These are phyloP conservation scores for Acmispon strigosus DNA, from an alignment of 306 rosid genomes.

Conservation along the genomic window DNA sequence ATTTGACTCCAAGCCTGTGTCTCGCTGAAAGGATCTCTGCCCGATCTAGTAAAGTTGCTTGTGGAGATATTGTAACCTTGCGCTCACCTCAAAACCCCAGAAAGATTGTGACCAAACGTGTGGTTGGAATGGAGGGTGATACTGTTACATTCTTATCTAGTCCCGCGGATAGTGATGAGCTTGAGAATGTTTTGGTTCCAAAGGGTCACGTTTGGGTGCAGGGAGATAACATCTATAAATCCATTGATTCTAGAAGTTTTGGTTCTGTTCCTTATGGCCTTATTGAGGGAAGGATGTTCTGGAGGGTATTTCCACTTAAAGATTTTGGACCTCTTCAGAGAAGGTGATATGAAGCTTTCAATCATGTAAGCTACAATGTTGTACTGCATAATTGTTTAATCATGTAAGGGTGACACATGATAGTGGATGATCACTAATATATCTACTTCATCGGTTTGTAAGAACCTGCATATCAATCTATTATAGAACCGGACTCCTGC, in stretches of 20 bases:
- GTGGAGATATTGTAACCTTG: conserved; percentile 54
- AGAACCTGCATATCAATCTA: background rate
- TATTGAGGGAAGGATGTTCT: conserved; percentile 44
- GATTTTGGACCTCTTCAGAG: conserved; percentile 54
- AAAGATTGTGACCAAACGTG: conserved; percentile 39
- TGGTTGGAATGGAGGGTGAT: conserved; percentile 75
- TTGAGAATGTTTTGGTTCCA: conserved; percentile 66
- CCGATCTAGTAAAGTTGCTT: conserved; percentile 36
- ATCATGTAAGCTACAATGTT: conserved; percentile 25
- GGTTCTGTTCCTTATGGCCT: conserved; percentile 80
- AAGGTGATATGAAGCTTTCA: conserved; percentile 19
- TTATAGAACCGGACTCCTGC: background rate
- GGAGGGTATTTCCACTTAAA: conserved; percentile 66
- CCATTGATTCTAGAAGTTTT: conserved; percentile 59
- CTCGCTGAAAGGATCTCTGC: conserved; percentile 50
- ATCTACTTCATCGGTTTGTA: background rate
- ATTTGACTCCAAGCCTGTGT: conserved; percentile 3
- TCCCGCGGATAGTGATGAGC: conserved; percentile 39
- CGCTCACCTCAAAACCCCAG: conserved; percentile 47
- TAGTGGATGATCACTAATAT: background rate
- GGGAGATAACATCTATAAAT: conserved; percentile 54
- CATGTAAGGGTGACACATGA: background rate
- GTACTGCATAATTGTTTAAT: background rate
- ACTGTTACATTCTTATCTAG: conserved; percentile 43
- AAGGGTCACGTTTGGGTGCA: conserved; percentile 72